These are phyloP conservation scores for Hypoxylon sp. DNA, from an alignment of 2,329 filamentous ascomycete species.

Conservation along the genomic window DNA sequence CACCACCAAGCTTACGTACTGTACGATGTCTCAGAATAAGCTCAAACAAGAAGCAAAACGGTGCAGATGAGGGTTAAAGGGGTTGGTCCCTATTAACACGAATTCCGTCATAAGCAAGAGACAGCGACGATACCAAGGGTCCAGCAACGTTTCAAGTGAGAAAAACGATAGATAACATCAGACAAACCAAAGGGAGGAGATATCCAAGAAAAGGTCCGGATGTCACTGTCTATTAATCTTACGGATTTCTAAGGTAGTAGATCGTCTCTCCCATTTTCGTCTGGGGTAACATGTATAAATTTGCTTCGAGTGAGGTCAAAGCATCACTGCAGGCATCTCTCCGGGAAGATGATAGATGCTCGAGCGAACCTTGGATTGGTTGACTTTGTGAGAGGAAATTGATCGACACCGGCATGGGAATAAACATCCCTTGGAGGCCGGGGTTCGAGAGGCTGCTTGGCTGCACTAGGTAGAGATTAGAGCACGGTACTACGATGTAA, in stretches of 20 bases:
- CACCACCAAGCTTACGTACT: constrained; percentile 37
- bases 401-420: constrained; percentile 42
- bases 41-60: constrained; percentile 32
- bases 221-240: constrained; percentile 41
- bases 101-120: constrained; percentile 32
- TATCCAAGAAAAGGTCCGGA: constrained; percentile 19
- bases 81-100: constrained; percentile 31
- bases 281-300: constrained; percentile 41
- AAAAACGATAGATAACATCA: constrained; percentile 22
- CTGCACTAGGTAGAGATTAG: constrained; percentile 14
- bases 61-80: constrained; percentile 13
- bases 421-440: constrained; percentile 29
- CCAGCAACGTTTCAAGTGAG: constrained; percentile 20
- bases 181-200: constrained; percentile 18
- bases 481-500: constrained; percentile 23
- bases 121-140: constrained; percentile 12
- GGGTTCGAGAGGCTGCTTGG: constrained; percentile 18
- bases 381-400: constrained; percentile 33
- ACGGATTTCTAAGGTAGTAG: constrained; percentile 35
- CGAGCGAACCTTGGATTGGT: constrained; percentile 36
- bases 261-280: constrained; percentile 30
- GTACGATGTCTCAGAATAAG: constrained; percentile 38
- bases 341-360: constrained; percentile 31
- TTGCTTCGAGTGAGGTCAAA: constrained; percentile 44
- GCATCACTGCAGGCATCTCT: constrained; percentile 37